Base-by-base conservation (phyloP, 306 rosid species). In the Ormosia semicastrata region DNA sequence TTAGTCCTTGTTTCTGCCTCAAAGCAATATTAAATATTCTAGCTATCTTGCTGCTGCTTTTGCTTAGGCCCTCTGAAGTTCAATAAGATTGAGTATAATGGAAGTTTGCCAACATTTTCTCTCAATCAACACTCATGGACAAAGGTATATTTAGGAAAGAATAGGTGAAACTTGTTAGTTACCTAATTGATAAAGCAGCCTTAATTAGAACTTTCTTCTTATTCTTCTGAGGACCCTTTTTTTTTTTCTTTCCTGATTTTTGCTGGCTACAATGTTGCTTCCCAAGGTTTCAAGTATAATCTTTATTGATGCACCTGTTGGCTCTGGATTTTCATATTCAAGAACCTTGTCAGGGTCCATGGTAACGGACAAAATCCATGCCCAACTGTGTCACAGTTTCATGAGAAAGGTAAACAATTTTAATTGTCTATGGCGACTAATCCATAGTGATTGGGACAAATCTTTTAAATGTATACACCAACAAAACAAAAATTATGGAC, bases 61-160 rank as follows among this genome's bases (percentile, higher is more conserved):
- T 49, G 53, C 49, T 15, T 70, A 75, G 85, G 88, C 36, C 88
- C 90, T 5, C 7, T 82, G 13, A 46, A 29, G 33, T 82, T 82
- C 58, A 85, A 79, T 13, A 50, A 40, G 60, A 71, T 79, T 3
- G 67, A 82, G 72, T 85, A n/a, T 52, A 82, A 88, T 58, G 87
- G 87, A 7, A 83, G 81, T 53, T 40, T 82, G 33, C 87, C 89
- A 18, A 66, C 81, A 30, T 66, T 85, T 2, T 68, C 74, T 44
- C 74, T 44, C 74, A 46, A 68, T 68, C 74, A 15, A 46, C 18
- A 68, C 24, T 68, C 57, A 4, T 44, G 74, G 74, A 68, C 74
- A 4, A 68, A 68, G 57, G 73, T 67, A 43, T 18, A 10, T 67
- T 40, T 39, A 15, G 32, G 13, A 65, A 65, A 65, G 0, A 39